These are phyloP conservation scores for Theileria parva DNA, from an alignment of 169 alveolate species.

Conservation along the genomic window DNA sequence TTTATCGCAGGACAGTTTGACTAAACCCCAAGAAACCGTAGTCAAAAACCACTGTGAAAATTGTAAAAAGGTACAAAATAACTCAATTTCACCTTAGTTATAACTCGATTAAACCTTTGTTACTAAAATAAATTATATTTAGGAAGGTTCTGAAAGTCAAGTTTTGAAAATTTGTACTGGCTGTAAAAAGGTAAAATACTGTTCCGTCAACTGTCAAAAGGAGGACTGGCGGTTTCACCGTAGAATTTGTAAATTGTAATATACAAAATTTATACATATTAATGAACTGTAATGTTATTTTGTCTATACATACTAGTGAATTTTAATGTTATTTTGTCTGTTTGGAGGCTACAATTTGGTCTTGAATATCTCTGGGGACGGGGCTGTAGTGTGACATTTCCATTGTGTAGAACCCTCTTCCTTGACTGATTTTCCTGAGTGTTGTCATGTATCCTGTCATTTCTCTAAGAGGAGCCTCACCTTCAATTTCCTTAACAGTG, in stretches of 20 bases:
- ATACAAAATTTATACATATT: neutral
- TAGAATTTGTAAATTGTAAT: constrained; percentile 71
- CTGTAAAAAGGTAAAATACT: constrained; percentile 84
- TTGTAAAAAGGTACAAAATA: constrained; percentile 65
- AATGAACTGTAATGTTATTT: too few relatives aligned
- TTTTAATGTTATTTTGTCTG: constrained; percentile 1
- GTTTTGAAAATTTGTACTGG: constrained; percentile 75
- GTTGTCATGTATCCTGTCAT: constrained; percentile 83
- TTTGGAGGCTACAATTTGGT: constrained; percentile 34
- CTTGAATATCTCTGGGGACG: constrained; percentile 64
- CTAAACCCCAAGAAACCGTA: neutral
- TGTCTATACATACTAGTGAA: neutral
- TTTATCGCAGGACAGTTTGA: neutral
- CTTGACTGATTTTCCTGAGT: constrained; percentile 83
- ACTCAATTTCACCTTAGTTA: neutral
- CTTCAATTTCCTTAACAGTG: constrained; percentile 57
- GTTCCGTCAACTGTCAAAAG: constrained; percentile 84
- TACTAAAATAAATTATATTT: neutral
- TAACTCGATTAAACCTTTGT: neutral
- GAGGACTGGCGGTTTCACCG: constrained; percentile 85
- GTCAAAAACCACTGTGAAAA: constrained; percentile 65
- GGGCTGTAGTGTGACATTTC: constrained; percentile 79
- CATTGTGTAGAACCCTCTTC: constrained; percentile 83
- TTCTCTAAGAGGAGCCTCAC: constrained; percentile 79
- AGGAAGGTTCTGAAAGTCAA: constrained; percentile 44